Percentiles rank a stretch among this genome's conserved stretches.
phyloP scores from a whole-genome alignment of 106 monocot genomes.

The Alisma plantagoaquatica region DNA sequence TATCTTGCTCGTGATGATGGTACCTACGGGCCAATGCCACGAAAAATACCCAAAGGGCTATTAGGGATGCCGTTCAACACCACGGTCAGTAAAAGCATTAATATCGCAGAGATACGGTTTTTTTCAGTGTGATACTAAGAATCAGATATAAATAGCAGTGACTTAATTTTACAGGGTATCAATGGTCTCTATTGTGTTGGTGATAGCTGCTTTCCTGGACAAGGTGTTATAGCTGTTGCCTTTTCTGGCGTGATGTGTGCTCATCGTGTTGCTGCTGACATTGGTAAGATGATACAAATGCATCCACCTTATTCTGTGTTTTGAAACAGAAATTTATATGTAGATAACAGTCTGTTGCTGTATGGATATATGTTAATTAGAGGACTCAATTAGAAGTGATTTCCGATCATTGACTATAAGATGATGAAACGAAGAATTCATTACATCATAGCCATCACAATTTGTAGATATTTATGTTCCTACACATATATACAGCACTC shows the following conservation, averaged over 20 bases:
- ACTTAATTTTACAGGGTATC: constrained; percentile 64
- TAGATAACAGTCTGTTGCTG: neutral
- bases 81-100: constrained; percentile 36
- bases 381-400: neutral
- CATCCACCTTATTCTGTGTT: neutral
- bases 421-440: neutral
- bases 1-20: constrained; percentile 87
- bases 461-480: no score
- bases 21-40: constrained; percentile 96
- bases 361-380: neutral
- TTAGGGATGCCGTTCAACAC: constrained; percentile 98
- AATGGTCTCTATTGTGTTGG: constrained; percentile 94
- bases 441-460: no score
- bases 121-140: no score
- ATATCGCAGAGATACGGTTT: no score
- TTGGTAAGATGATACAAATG: constrained; percentile 46
- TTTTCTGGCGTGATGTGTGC: constrained; percentile 99
- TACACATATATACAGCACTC: no score
- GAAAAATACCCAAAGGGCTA: constrained; percentile 68
- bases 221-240: constrained; percentile 97
- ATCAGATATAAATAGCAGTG: no score
- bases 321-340: neutral
- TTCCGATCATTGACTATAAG: neutral
- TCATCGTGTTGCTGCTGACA: constrained; percentile 97
- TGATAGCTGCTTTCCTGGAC: constrained; percentile 97